phyloP scores from a whole-genome alignment of 352 stramenopile species.

The Saprolegnia parasitica region DNA sequence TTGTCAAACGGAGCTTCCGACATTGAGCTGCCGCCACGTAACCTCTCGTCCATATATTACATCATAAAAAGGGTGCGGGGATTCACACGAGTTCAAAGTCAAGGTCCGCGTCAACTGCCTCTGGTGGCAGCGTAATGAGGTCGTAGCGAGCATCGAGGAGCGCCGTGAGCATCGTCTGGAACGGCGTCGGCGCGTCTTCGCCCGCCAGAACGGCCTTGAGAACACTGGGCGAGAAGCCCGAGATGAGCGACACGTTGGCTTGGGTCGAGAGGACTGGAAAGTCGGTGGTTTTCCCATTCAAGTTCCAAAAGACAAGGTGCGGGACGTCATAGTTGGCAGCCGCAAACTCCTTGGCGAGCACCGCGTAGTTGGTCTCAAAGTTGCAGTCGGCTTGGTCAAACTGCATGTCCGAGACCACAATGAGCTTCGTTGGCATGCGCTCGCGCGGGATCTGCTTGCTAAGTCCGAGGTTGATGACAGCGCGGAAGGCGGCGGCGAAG shows the following conservation, averaged over 20 bases:
- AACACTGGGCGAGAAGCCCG: constrained; percentile 45
- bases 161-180: constrained; percentile 37
- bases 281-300: constrained; percentile 42
- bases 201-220: constrained; percentile 39
- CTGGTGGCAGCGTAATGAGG: constrained; percentile 30
- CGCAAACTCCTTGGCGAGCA: constrained; percentile 38
- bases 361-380: constrained; percentile 44
- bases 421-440: constrained; percentile 55
- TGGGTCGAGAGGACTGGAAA: constrained; percentile 34
- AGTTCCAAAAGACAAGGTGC: constrained; percentile 76
- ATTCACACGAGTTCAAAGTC: background rate
- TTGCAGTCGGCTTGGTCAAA: constrained; percentile 48
- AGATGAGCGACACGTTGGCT: constrained; percentile 47
- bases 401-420: constrained; percentile 85
- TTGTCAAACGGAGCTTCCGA: no score
- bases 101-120: background rate
- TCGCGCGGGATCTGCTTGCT: constrained; percentile 35
- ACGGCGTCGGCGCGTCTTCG: constrained; percentile 32
- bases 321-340: constrained; percentile 40
- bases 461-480: constrained; percentile 42
- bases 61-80: no score
- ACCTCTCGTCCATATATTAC: no score
- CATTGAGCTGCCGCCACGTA: no score
- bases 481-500: constrained; percentile 59
- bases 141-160: constrained; percentile 43